Evolutionary conservation across 1,284 basidiomycete genomes (phyloP), one percentile per base, ranked within the genome.

Genomic region (Mycena citricolor): DNA sequence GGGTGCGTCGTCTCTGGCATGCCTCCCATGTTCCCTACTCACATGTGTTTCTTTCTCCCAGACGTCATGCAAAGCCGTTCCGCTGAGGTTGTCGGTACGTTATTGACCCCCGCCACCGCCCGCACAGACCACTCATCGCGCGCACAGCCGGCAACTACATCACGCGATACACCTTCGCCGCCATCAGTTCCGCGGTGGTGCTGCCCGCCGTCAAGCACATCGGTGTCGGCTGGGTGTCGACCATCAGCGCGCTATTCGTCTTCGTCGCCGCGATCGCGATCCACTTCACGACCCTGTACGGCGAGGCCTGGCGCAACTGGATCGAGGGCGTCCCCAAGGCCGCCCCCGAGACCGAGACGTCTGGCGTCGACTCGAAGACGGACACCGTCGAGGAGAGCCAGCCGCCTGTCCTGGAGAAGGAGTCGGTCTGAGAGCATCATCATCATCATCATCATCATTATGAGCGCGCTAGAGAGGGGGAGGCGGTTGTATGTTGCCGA

Each of bases 61-160:
- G 51, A 52, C 23, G 51, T 52, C 16, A 52, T 49, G 51, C 51
- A 52, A 40, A 49, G 33, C 20, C 46, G 51, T 4, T 52, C 51
- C 2, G 51, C 51, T 1, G 51, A 52, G 42, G 47, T 46, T n/a
- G 37, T 52, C 2, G 49, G 49, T 47, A 30, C 21, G 44, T 14
- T 43, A 12, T 25, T 39, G 10, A 13, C 8, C 24, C 13, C 24
- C 22, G 25, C 20, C 22, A 6, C 11, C 23, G 35, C 19, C 4
- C n/a, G 28, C 22, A 14, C 5, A 16, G n/a, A 3, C 11, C 23
- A 13, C 14, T 36, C 19, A 41, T 4, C 1, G 2, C 22, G 4
- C 11, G 2, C 13, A 5, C 36, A 51, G 51, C 51, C 10, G 47
- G 47, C 3, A 52, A 52, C 37, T 52, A 46, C 37, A 42, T 52